Base-by-base conservation (phyloP, 257 asterid species). In the Fraxinus quadrangulata region DNA sequence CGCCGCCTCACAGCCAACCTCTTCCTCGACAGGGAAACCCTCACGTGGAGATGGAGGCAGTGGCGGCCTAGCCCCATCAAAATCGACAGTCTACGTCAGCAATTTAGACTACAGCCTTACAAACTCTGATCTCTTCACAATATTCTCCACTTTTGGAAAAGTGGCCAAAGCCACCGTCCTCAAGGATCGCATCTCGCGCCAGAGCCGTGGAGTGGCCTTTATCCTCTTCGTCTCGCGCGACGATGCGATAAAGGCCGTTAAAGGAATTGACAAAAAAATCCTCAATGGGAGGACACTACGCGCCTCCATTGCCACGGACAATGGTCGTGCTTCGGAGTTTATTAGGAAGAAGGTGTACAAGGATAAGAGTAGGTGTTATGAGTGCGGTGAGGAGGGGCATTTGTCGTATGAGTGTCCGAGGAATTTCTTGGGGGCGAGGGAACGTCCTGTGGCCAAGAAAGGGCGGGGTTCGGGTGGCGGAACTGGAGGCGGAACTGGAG, bases 341-440 rank as follows among this genome's bases (percentile, higher is more conserved):
- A 95, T 95, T 16, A 86, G 86, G 90, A 89, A 81, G 79, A 95
- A 80, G 83, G 96, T 87, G 76, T 95, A 95, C 75, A 91, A 87
- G 93, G 99, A 95, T 72, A 95, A 93, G 89, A 93, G 99, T 51
- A 83, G 90, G 90, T 95, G 99, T 70, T 93, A 93, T 36, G 99
- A 95, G 86, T 95, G 98, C 61, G 97, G 99, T 6, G 97, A 88
- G 66, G 96, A 86, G 34, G 98, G 98, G 77, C 99, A 95, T 86
- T 85, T 95, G 86, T 90, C 96, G 39, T 95, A 93, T 30, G 98
- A 95, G 85, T 95, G 98, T 75, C 97, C 97, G 14, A 94, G 75
- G 83, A 95, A 95, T 78, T 78, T 82, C 74, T 77, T 95, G 51
- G 99, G 98, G 71, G 85, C 90, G 3, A 89, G 98, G 81, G 99